A percentile compares a stretch with the other conserved stretches of the same genome.
phyloP scores from a whole-genome alignment of 2,329 filamentous ascomycete genomes.

The Botrytis fragariae region DNA sequence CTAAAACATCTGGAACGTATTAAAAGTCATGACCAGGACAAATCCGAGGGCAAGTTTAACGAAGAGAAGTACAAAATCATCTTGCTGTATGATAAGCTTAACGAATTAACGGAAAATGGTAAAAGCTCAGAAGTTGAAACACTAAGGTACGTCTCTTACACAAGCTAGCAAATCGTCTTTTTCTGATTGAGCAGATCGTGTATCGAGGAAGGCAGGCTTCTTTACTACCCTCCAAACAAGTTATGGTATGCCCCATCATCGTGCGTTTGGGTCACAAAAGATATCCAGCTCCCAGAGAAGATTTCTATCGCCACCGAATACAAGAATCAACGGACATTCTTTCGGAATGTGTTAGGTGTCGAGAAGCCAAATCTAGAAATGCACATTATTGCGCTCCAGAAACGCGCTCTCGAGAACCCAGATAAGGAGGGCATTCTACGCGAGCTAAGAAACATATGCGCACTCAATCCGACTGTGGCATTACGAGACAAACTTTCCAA shows the following conservation, averaged over 20 bases:
- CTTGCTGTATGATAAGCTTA: neutral
- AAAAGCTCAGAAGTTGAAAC: rapidly evolving
- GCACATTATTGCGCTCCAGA: neutral
- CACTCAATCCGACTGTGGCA: neutral
- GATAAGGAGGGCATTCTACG: rapidly evolving
- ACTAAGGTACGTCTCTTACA: neutral
- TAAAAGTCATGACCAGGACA: neutral
- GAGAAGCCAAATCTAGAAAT: neutral
- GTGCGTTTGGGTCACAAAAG: neutral
- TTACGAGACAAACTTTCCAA: neutral
- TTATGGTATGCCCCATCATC: neutral
- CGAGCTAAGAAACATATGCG: neutral
- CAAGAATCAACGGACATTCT: neutral
- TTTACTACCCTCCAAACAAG: neutral
- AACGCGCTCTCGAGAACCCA: neutral
- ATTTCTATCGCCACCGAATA: neutral
- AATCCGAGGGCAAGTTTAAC: rapidly evolving
- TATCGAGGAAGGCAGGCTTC: neutral
- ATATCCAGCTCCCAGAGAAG: neutral
- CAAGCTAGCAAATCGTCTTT: neutral
- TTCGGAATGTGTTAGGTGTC: neutral
- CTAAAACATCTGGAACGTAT: neutral
- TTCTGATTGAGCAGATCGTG: neutral
- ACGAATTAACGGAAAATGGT: neutral
- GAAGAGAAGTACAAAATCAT: neutral